Evolutionary conservation across 768 basidiomycete genomes (phyloP).

Genomic region (Candolleomyces aberdarensis): DNA sequence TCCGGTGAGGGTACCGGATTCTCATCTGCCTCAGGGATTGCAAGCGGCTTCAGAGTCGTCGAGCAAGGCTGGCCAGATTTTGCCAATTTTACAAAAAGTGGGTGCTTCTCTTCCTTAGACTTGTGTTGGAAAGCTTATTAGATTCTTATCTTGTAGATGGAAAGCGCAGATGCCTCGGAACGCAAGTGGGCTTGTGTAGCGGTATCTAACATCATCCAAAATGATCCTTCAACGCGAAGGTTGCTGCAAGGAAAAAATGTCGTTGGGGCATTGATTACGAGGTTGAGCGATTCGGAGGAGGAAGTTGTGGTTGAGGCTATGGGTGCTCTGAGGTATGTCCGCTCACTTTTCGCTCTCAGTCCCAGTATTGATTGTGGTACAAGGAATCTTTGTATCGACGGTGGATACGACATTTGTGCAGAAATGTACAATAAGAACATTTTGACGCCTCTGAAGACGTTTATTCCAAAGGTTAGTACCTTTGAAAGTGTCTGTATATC

Average conservation of each 20-base stretch:
- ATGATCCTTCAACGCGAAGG: constrained; percentile 88
- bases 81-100: constrained; percentile 92
- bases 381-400: constrained; percentile 93
- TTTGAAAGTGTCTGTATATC: not conserved
- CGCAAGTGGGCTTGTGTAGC: constrained; percentile 96
- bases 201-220: constrained; percentile 92
- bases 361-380: constrained; percentile 1
- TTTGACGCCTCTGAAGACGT: constrained; percentile 67
- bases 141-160: constrained; percentile 48
- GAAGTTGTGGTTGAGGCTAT: constrained; percentile 89
- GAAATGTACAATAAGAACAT: constrained; percentile 98
- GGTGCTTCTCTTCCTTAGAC: not conserved
- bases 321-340: constrained; percentile 73
- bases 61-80: constrained; percentile 71
- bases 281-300: constrained; percentile 87
- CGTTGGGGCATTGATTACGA: constrained; percentile 79
- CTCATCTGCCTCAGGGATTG: constrained; percentile 83
- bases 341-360: constrained; percentile 17
- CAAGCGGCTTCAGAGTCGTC: constrained; percentile 70
- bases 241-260: constrained; percentile 89
- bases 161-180: constrained; percentile 71
- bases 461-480: constrained; percentile 68
- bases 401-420: constrained; percentile 91
- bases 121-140: constrained; percentile 4
- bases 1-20: constrained; percentile 90